Evolutionary conservation across 2,329 filamentous ascomycete genomes (phyloP).

Genomic region (Geoglossum cookeanum): DNA sequence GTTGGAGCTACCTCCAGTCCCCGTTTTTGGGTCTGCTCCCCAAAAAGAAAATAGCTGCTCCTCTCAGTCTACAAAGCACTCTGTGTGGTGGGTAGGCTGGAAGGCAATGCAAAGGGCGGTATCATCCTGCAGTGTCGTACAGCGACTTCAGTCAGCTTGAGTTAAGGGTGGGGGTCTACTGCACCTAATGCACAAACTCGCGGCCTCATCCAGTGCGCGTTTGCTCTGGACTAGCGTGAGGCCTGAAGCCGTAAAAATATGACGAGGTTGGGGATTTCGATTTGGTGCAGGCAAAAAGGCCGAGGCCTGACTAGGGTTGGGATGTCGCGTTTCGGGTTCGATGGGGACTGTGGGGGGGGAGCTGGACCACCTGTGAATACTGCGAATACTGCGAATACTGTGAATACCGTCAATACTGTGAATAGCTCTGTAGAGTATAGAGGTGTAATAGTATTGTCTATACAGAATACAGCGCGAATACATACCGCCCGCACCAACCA

Average conservation of each 20-base stretch:
- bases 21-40: too few species aligned
- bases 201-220: not conserved
- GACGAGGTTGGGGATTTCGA: not conserved
- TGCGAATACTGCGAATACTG: too few species aligned
- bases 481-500: too few species aligned
- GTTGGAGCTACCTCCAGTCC: not conserved
- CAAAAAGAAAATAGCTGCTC: not conserved
- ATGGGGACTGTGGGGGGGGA: too few species aligned
- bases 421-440: too few species aligned
- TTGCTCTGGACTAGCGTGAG: not conserved
- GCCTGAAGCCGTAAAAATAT: not conserved
- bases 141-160: not conserved
- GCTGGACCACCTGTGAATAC: too few species aligned
- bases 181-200: too few species aligned
- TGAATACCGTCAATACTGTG: not conserved
- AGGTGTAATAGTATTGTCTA: too few species aligned
- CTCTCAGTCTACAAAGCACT: too few species aligned
- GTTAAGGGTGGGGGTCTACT: not conserved
- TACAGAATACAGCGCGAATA: too few species aligned
- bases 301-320: not conserved
- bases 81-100: too few species aligned
- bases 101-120: too few species aligned
- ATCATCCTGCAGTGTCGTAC: not conserved
- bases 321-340: not conserved
- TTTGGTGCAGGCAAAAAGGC: not conserved